Percentiles rank a stretch among this genome's conserved stretches.
phyloP scores from a whole-genome alignment of 2,329 filamentous ascomycete species.

The Plenodomus tracheiphilus region DNA sequence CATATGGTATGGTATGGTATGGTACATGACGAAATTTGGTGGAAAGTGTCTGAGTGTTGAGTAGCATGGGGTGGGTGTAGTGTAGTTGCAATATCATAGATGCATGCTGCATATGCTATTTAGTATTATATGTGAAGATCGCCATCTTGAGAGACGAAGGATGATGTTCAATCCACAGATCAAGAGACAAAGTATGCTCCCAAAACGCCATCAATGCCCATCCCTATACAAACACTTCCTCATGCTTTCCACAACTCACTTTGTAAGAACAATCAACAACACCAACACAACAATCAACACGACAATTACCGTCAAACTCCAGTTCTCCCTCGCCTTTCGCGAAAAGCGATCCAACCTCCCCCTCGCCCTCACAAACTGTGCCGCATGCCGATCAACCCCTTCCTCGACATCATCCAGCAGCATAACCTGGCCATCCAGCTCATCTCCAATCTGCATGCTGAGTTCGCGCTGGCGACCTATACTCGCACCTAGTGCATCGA shows the following conservation, averaged over 20 bases:
- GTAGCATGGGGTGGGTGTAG: conserved; percentile 2
- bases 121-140: too few relatives aligned
- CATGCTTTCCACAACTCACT: too few relatives aligned
- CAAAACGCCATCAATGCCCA: too few relatives aligned
- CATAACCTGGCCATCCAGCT: conserved; percentile 86
- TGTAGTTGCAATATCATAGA: conserved; percentile 5
- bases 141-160: too few relatives aligned
- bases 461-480: conserved; percentile 90
- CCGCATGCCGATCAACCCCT: conserved; percentile 78
- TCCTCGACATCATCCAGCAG: conserved; percentile 89
- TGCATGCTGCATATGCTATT: too few relatives aligned
- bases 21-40: not conserved
- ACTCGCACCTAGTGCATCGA: conserved; percentile 83
- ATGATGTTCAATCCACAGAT: too few relatives aligned
- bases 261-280: conserved; percentile 72
- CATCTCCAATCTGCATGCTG: conserved; percentile 93
- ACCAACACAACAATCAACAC: conserved; percentile 79
- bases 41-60: not conserved
- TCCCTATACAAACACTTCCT: too few relatives aligned
- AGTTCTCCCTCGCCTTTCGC: conserved; percentile 77
- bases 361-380: conserved; percentile 73
- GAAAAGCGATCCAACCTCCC: conserved; percentile 72
- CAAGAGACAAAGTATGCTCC: too few relatives aligned
- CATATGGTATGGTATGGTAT: not conserved
- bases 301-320: conserved; percentile 82